Percentiles rank a stretch among this genome's conserved stretches.
phyloP scores from a whole-genome alignment of 768 basidiomycete genomes.

The Mycena filopes region DNA sequence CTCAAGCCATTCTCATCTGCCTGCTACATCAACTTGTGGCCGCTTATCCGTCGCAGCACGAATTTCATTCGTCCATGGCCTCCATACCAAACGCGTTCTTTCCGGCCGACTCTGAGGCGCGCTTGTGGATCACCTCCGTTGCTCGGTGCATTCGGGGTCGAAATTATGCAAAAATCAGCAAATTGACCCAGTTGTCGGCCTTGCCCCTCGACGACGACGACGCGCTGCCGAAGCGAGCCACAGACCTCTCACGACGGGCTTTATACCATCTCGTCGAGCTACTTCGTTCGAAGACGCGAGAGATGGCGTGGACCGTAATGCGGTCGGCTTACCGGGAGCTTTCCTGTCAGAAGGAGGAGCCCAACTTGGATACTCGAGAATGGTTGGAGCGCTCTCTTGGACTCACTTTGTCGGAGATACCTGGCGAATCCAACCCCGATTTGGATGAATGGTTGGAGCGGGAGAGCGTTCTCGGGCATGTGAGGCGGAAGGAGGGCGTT shows the following conservation, averaged over 20 bases:
- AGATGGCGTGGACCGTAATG: slow-evolving; percentile 67
- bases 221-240: slow-evolving; percentile 26
- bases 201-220: slow-evolving; percentile 25
- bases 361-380: slow-evolving; percentile 46
- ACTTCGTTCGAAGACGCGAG: slow-evolving; percentile 61
- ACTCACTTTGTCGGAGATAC: slow-evolving; percentile 50
- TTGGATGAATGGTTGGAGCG: slow-evolving; percentile 66
- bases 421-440: slow-evolving; percentile 39
- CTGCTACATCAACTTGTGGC: slow-evolving; percentile 68
- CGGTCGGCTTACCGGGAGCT: slow-evolving; percentile 75
- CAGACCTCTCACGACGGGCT: slow-evolving; percentile 50
- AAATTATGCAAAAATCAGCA: slow-evolving; percentile 65
- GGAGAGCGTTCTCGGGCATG: slow-evolving; percentile 54
- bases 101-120: slow-evolving; percentile 45
- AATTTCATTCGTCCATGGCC: slow-evolving; percentile 59
- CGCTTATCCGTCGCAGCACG: slow-evolving; percentile 72
- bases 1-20: slow-evolving; percentile 55
- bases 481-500: slow-evolving; percentile 65
- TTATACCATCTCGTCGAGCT: slow-evolving; percentile 55
- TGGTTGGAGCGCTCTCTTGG: slow-evolving; percentile 65
- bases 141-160: slow-evolving; percentile 61
- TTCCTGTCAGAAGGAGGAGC: slow-evolving; percentile 48
- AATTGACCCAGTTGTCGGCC: slow-evolving; percentile 45
- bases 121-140: slow-evolving; percentile 64
- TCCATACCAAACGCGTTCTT: slow-evolving; percentile 55